These are phyloP conservation scores for Talaromyces sp. DNA, from an alignment of 2,329 filamentous ascomycete species.

Conservation along the genomic window DNA sequence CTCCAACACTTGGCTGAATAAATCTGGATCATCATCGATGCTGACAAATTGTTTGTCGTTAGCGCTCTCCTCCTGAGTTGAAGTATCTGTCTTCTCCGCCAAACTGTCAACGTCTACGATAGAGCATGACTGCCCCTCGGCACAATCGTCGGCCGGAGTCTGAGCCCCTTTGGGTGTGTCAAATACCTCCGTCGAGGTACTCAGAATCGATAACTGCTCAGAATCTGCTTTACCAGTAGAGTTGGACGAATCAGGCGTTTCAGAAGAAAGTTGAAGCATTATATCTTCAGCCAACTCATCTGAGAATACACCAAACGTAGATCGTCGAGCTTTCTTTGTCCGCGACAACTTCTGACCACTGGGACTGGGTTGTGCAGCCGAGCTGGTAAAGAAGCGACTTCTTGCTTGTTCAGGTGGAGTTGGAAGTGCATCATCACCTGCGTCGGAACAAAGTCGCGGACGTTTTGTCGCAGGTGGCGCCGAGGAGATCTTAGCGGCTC, in stretches of 20 bases:
- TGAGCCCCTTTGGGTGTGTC: conserved; percentile 4
- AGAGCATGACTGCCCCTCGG: not conserved
- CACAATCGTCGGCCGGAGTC: not conserved
- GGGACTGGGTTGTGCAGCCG: conserved; percentile 36
- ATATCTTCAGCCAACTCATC: conserved; percentile 52
- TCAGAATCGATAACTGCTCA: not conserved
- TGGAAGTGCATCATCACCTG: conserved; percentile 32
- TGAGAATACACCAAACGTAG: conserved; percentile 50
- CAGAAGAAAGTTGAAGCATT: conserved; percentile 43
- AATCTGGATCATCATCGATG: conserved; percentile 21
- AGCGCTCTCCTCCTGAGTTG: not conserved
- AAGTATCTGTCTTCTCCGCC: not conserved
- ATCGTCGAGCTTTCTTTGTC: conserved; percentile 42
- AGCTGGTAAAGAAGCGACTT: conserved; percentile 49
- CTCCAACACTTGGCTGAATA: conserved; percentile 35
- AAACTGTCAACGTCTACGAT: not conserved
- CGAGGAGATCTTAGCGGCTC: conserved; percentile 34
- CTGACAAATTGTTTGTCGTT: conserved; percentile 14
- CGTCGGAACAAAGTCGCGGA: conserved; percentile 51
- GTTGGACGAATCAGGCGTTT: conserved; percentile 24
- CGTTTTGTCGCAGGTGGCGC: conserved; percentile 49
- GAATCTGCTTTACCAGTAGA: not conserved
- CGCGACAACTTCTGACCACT: conserved; percentile 34
- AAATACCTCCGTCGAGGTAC: not conserved
- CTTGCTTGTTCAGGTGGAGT: conserved; percentile 31